Evolutionary conservation across 2,329 filamentous ascomycete species (phyloP).

Genomic region (Curvularia sp.): DNA sequence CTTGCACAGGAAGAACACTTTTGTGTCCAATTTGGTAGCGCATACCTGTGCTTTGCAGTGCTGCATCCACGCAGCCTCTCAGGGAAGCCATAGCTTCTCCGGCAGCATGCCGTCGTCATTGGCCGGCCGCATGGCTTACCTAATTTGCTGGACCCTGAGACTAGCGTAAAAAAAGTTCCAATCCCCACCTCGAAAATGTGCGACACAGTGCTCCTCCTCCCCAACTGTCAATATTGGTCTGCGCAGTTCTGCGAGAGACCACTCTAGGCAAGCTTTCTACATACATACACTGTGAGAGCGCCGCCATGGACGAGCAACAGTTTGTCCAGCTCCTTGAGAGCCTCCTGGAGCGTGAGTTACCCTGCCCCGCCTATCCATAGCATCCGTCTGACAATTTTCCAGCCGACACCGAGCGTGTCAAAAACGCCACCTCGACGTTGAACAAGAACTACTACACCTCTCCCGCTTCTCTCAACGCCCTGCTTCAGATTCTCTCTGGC

Average conservation of each 20-base stretch:
- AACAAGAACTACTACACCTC: constrained; percentile 93
- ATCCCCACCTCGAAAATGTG: constrained; percentile 30
- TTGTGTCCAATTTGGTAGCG: not conserved
- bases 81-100: constrained; percentile 4
- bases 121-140: constrained; percentile 13
- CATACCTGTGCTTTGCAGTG: not conserved
- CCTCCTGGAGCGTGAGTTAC: constrained; percentile 79
- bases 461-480: constrained; percentile 80
- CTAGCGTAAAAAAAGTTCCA: constrained; percentile 18
- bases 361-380: constrained; percentile 5
- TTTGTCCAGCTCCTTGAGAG: constrained; percentile 87
- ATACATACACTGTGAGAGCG: constrained; percentile 29
- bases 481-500: constrained; percentile 86
- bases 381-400: constrained; percentile 45
- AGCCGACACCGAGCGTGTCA: constrained; percentile 80
- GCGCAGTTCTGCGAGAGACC: constrained; percentile 32
- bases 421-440: constrained; percentile 86
- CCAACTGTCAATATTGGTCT: constrained; percentile 29
- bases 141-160: constrained; percentile 22
- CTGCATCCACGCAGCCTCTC: constrained; percentile 1
- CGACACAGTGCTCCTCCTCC: constrained; percentile 23
- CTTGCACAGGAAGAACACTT: not conserved
- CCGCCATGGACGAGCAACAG: constrained; percentile 77
- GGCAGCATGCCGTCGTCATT: constrained; percentile 15
- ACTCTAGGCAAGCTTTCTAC: constrained; percentile 32